These are phyloP conservation scores for Bimuria novae-zelandiae DNA, from an alignment of 2,329 filamentous ascomycete genomes.

Conservation along the genomic window DNA sequence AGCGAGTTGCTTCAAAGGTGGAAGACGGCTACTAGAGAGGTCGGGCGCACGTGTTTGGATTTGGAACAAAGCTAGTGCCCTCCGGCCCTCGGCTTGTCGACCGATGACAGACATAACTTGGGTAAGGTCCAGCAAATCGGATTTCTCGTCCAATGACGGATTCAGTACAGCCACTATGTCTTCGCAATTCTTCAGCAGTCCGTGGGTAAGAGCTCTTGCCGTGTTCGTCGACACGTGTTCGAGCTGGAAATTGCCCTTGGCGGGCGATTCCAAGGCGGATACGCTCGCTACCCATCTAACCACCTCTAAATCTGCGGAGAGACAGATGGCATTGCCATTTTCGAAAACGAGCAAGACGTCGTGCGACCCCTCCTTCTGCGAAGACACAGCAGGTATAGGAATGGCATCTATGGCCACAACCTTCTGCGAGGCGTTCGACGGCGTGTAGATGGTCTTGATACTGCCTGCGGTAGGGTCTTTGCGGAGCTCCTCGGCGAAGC, in stretches of 20 bases:
- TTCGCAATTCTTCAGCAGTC: conserved; percentile 51
- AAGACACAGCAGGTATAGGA: conserved; percentile 27
- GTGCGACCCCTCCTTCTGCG: conserved; percentile 28
- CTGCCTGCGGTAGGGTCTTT: conserved; percentile 40
- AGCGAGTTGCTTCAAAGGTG: conserved; percentile 40
- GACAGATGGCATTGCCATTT: conserved; percentile 64
- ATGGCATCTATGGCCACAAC: conserved; percentile 40
- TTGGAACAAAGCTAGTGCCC: conserved; percentile 33
- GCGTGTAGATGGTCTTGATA: conserved; percentile 37
- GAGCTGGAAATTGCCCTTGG: conserved; percentile 26
- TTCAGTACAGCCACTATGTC: conserved; percentile 50
- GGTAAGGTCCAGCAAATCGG: conserved; percentile 41
- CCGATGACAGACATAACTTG: conserved; percentile 42
- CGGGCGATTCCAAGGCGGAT: conserved; percentile 19
- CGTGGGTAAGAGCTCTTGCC: conserved; percentile 47
- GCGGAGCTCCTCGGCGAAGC: conserved; percentile 57
- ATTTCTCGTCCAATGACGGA: conserved; percentile 27
- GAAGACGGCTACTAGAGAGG: conserved; percentile 31
- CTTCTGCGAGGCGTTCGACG: conserved; percentile 26
- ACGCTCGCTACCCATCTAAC: conserved; percentile 40
- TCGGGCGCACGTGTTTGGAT: conserved; percentile 39
- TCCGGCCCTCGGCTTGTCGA: conserved; percentile 21
- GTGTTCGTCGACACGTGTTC: conserved; percentile 43
- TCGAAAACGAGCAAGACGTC: conserved; percentile 63
- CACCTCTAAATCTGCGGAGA: conserved; percentile 59